Evolutionary conservation across 306 rosid species (phyloP).

Genomic region (Prunus kanzakura): DNA sequence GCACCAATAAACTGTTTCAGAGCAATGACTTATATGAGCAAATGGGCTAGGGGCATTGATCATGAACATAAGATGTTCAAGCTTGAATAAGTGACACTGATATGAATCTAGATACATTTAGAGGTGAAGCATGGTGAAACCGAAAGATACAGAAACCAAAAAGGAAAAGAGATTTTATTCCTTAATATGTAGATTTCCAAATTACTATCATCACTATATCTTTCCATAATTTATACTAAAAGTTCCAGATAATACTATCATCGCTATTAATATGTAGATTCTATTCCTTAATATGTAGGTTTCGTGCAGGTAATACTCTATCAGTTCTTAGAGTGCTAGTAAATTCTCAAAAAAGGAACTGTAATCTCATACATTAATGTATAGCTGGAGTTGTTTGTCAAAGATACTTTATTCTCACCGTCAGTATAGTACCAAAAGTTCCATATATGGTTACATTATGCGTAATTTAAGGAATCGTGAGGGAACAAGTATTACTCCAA

Average conservation of each 20-base stretch:
- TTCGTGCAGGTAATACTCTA: no score
- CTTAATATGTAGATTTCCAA: background rate
- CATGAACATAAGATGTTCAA: background rate
- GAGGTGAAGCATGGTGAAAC: background rate
- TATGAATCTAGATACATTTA: background rate
- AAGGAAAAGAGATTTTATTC: background rate
- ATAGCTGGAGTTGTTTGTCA: background rate
- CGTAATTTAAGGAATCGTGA: background rate
- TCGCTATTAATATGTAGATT: no score
- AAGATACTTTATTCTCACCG: background rate
- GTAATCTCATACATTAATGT: background rate
- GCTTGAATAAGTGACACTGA: background rate
- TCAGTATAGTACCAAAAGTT: background rate
- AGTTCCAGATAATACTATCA: background rate
- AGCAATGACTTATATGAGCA: slow-evolving; percentile 5
- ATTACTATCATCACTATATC: background rate
- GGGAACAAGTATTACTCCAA: background rate
- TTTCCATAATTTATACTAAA: background rate
- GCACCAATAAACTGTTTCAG: slow-evolving; percentile 52
- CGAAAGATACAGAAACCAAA: background rate
- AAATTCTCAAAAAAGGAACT: background rate
- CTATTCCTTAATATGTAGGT: no score
- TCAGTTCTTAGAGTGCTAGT: background rate
- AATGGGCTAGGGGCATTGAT: background rate
- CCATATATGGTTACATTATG: background rate